Base-by-base conservation (phyloP, 1,139 yeast species). In the Debaryomyces subglobosus region DNA sequence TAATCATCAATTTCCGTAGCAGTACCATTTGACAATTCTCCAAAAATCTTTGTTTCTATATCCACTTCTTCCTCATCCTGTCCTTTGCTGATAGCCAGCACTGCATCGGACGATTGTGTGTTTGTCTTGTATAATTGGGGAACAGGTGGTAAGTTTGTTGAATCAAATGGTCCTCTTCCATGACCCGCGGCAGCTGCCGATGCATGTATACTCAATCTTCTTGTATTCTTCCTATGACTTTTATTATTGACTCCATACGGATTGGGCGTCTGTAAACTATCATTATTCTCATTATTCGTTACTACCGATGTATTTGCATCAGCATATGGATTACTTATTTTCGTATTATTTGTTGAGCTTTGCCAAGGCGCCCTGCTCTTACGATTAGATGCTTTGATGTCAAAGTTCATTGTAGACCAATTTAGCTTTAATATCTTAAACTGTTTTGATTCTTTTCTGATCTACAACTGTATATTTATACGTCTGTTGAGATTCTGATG, bases 1-100 rank as follows among this genome's bases (percentile, higher is more conserved):
- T 86, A 89, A 50, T 80, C 83, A 55, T 88, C 90, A 39, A 90
- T 85, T 53, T 86, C 90, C 0, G 82, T 72, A 1, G 94, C 92
- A 2, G 86, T 80, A 0, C 92, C 91, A 48, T 82, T 81, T 13
- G 82, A 72, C 50, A 87, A 64, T 49, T 82, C 81, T 7, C 73
- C 69, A 13, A 77, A 71, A 13, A 88, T 82, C 59, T 78, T 84
- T 4, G 67, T 57, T 40, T 55, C 61, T 35, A 55, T 51, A 44
- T 60, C 57, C 44, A 49, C 49, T 23, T 59, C 54, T 18, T 49
- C 58, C 8, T 48, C 46, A n/a, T 52, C 49, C n/a, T 52, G 47
- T 21, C 43, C 10, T 48, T 45, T 36, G 27, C 47, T 53, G 13
- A 39, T 25, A 16, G 36, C 42, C 37, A 41, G 43, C 16, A 29